These are phyloP conservation scores for Cyamopsis tetragonoloba DNA, from an alignment of 306 rosid species.

Conservation along the genomic window DNA sequence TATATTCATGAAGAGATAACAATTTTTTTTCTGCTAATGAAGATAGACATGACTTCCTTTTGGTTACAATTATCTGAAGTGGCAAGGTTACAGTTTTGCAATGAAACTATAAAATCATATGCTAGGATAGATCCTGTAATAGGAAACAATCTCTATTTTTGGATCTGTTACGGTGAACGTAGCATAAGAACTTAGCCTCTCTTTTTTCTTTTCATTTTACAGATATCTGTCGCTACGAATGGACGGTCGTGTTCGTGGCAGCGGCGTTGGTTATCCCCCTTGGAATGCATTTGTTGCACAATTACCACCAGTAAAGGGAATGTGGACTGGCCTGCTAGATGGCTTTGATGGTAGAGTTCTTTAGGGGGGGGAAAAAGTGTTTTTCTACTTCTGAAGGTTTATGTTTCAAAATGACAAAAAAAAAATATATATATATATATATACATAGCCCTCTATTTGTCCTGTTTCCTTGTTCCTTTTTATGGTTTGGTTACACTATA, in stretches of 20 bases:
- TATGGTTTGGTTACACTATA: constrained; percentile 6
- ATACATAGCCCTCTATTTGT: neutral
- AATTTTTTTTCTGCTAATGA: neutral
- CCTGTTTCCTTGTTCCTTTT: neutral
- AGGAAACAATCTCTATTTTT: neutral
- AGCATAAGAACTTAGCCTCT: neutral
- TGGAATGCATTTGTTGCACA: constrained; percentile 97
- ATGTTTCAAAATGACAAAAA: no score
- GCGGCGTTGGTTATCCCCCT: constrained; percentile 94
- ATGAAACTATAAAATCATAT: neutral
- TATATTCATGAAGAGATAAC: neutral
- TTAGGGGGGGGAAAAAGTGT: constrained; percentile 41
- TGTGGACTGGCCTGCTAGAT: constrained; percentile 93
- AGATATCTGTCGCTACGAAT: constrained; percentile 86
- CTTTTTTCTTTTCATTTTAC: neutral
- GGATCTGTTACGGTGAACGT: neutral
- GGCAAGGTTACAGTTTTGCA: neutral
- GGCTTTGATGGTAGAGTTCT: constrained; percentile 92
- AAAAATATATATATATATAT: no score
- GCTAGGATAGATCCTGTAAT: neutral
- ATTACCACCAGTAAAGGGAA: constrained; percentile 81
- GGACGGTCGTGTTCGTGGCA: constrained; percentile 96
- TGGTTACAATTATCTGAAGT: neutral
- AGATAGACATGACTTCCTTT: neutral
- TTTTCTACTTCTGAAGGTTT: constrained; percentile 10